Evolutionary conservation across 2,329 filamentous ascomycete genomes (phyloP), one percentile per base, ranked within the genome.

Genomic region (Colletotrichum gloeosporioides): DNA sequence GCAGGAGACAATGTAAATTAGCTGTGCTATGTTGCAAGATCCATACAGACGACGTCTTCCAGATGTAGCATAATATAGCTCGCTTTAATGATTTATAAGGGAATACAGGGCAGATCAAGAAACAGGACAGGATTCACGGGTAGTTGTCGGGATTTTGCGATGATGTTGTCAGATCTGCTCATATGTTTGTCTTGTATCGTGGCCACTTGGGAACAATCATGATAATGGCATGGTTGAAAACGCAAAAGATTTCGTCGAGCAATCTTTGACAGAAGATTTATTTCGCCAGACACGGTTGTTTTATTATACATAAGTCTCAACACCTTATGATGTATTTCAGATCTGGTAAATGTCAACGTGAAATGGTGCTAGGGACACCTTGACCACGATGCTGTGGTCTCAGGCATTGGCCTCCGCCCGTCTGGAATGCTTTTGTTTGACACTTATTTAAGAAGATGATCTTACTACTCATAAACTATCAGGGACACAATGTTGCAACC

Each of bases 401-500:
- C 36, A 8, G 16, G 8, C 16, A 16, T 44, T 5, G 3, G 18
- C 3, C 39, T 10, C 39, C 18, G 39, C 39, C 8, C 39, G 5
- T 44, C 18, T 44, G 36, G 16, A 44, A 44, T 10, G 8, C 4
- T 10, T n/a, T n/a, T n/a, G 1, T n/a, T 44, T 44, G 4, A n/a
- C 4, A 2, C 10, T 8, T 44, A 44, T 10, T 44, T 6, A 44
- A 44, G 8, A n/a, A n/a, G 4, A 44, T 44, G 31, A 18, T 44
- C 36, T 18, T 44, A 18, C 0, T 0, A 10, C n/a, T 9, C 8
- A 1, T 44, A 16, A 0, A 44, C 36, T 1, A 44, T 44, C 4
- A n/a, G 16, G 16, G 0, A 39, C 36, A 36, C 34, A 36, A 16
- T 36, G 7, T 16, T 36, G 0, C 15, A 16, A 16, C 34, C 34